Evolutionary conservation across 257 asterid genomes (phyloP).

Genomic region (Salvia hispanica): DNA sequence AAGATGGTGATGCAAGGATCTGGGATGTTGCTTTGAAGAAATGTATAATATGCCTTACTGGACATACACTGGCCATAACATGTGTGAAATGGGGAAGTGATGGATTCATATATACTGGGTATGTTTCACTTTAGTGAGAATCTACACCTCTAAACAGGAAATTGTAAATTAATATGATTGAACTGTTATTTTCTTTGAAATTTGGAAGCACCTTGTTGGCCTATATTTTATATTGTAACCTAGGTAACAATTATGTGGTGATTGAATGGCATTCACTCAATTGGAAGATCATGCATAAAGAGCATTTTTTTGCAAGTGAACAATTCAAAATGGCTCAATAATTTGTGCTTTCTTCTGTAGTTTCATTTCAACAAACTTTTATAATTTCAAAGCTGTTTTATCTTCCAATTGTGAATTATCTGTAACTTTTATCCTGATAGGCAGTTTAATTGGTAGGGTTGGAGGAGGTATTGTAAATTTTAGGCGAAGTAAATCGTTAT

Average conservation of each 20-base stretch:
- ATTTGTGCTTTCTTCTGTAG: constrained; percentile 9
- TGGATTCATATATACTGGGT: constrained; percentile 95
- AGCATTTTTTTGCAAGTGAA: neutral
- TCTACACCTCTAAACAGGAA: constrained; percentile 3
- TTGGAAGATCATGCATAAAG: neutral
- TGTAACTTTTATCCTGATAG: constrained; percentile 14
- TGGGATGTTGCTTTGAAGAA: constrained; percentile 80
- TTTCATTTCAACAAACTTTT: constrained; percentile 15
- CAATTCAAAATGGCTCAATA: constrained; percentile 16
- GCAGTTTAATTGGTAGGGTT: constrained; percentile 10
- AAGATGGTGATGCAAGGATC: constrained; percentile 99
- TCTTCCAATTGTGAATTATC: constrained; percentile 13
- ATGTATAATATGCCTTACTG: constrained; percentile 73
- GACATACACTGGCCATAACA: constrained; percentile 93
- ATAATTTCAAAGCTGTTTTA: constrained; percentile 6
- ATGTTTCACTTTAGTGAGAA: constrained; percentile 32
- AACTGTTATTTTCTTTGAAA: constrained; percentile 19
- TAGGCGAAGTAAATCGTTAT: neutral
- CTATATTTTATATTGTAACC: neutral
- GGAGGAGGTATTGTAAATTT: constrained; percentile 16
- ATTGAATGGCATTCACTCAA: neutral
- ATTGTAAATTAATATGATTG: constrained; percentile 6
- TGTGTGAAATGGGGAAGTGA: constrained; percentile 99
- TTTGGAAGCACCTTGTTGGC: neutral
- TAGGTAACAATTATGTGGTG: too few species aligned